These are phyloP conservation scores for Aurantiochytrium sp. DNA, from an alignment of 108 stramenopile species.

Conservation along the genomic window DNA sequence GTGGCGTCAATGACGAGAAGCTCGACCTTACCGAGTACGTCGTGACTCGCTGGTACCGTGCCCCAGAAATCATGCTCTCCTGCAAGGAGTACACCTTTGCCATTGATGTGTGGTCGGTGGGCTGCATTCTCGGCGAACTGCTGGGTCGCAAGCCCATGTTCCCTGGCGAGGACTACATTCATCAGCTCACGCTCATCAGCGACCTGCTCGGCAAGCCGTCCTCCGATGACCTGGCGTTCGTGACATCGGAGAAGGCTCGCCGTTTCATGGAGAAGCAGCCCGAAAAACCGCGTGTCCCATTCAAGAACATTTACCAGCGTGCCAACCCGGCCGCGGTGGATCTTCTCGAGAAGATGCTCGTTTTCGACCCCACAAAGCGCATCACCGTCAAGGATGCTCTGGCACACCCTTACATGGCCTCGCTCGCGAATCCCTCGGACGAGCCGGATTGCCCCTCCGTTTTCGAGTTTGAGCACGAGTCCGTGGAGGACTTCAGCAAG, in stretches of 20 bases:
- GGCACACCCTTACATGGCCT: conserved; percentile 79
- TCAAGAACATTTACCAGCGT: conserved; percentile 62
- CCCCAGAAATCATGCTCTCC: conserved; percentile 98
- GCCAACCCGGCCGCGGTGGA: conserved; percentile 75
- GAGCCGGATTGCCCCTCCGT: conserved; percentile 58
- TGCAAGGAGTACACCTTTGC: conserved; percentile 96
- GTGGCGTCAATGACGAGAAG: conserved; percentile 61
- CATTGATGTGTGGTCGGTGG: conserved; percentile 87
- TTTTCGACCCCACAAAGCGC: conserved; percentile 76
- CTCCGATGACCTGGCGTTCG: conserved; percentile 81
- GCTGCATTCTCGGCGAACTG: conserved; percentile 98
- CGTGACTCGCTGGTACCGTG: conserved; percentile 63
- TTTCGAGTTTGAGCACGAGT: conserved; percentile 76
- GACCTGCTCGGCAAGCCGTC: conserved; percentile 47
- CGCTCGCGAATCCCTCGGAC: conserved; percentile 70
- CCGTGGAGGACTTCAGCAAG: conserved; percentile 62
- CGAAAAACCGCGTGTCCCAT: conserved; percentile 50
- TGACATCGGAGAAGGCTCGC: conserved; percentile 79
- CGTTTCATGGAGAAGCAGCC: conserved; percentile 78
- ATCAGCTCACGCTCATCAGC: conserved; percentile 71
- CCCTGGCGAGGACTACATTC: conserved; percentile 98
- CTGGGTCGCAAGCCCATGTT: conserved; percentile 87
- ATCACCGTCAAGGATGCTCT: conserved; percentile 81
- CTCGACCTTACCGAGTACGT: conserved; percentile 52
- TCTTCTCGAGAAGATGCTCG: conserved; percentile 76